Conservation (phyloP, 2,329 filamentous ascomycete genomes). For the Exophiala calicioides region DNA sequence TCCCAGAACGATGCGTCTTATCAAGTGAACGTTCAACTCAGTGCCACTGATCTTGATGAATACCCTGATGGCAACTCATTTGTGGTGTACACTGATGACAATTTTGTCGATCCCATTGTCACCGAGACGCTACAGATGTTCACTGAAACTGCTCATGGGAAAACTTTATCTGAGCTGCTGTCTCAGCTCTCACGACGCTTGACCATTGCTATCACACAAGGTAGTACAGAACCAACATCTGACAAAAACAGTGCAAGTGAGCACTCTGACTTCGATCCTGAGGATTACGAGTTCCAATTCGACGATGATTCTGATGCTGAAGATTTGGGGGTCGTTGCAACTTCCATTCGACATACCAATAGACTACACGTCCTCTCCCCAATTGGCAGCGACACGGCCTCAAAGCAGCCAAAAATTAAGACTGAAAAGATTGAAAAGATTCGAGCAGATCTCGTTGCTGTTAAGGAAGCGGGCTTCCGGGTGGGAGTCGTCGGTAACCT, state of each 20-base stretch:
- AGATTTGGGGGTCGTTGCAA: conserved; percentile 23
- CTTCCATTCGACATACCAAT: too few relatives aligned
- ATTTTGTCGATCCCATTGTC: conserved; percentile 35
- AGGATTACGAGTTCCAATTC: conserved; percentile 39
- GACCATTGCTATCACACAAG: conserved; percentile 14
- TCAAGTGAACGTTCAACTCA: conserved; percentile 19
- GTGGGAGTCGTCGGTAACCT: conserved; percentile 63
- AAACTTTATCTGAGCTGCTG: conserved; percentile 28
- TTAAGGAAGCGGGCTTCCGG: conserved; percentile 67
- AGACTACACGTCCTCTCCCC: too few relatives aligned
- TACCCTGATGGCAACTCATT: conserved; percentile 60
- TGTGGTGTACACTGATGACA: conserved; percentile 48
- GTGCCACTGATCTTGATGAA: conserved; percentile 54
- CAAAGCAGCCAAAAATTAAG: background rate
- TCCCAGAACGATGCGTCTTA: conserved; percentile 12
- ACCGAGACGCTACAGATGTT: conserved; percentile 22
- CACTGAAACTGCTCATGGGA: conserved; percentile 33
- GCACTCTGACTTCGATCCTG: conserved; percentile 37
- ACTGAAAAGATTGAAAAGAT: conserved; percentile 44
- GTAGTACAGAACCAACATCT: background rate
- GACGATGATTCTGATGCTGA: conserved; percentile 39
- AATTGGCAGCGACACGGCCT: background rate
- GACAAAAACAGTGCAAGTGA: background rate
- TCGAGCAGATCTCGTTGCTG: conserved; percentile 60
- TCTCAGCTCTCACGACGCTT: conserved; percentile 34